Evolutionary conservation across 306 rosid species (phyloP).

Genomic region (Fagus crenata): DNA sequence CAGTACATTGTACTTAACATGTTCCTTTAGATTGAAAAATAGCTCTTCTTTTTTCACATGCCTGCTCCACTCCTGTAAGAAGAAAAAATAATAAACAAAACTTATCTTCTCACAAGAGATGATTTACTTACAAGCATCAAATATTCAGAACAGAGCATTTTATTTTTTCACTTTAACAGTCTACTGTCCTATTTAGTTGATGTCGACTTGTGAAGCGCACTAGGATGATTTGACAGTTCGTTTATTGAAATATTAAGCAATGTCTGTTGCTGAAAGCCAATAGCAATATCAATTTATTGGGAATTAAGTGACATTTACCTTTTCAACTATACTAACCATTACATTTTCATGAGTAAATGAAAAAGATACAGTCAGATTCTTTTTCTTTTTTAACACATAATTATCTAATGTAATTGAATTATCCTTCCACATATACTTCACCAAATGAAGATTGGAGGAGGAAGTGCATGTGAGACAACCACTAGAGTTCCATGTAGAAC

Average conservation of each 20-base stretch:
- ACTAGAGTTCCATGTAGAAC: not conserved
- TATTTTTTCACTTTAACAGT: not conserved
- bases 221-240: not conserved
- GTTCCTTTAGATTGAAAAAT: conserved; percentile 48
- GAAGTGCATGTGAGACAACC: not conserved
- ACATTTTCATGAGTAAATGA: not conserved
- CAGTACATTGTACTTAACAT: conserved; percentile 74
- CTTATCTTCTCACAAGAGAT: not conserved
- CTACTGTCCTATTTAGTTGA: not conserved
- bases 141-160: not conserved
- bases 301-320: not conserved
- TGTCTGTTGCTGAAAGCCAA: not conserved
- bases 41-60: conserved; percentile 44
- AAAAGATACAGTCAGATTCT: not conserved
- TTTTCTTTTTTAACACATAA: not conserved
- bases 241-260: not conserved
- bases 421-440: not conserved
- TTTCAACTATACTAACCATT: not conserved
- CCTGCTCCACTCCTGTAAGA: conserved; percentile 48
- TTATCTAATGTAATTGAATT: not conserved
- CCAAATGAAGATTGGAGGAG: not conserved
- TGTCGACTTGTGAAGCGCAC: not conserved
- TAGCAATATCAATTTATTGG: not conserved
- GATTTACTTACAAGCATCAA: not conserved
- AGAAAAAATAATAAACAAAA: conserved; percentile 1